Conservation (phyloP, 371 early-diverging fungal genomes). For the Mortierella sp. region DNA sequence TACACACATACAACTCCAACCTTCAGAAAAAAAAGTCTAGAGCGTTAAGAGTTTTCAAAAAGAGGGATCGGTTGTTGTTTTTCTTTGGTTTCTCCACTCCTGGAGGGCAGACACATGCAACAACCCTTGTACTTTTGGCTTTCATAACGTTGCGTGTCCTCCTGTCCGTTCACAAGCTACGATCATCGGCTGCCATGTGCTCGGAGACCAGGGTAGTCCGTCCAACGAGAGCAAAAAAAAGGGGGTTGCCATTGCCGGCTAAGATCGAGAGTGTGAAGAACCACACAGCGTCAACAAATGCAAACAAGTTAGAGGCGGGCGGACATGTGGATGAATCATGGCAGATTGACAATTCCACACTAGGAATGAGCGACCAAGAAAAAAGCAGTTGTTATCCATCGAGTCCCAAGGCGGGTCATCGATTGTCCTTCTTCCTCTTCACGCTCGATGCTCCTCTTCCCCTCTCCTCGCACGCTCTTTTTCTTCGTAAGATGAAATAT, state of each 20-base stretch:
- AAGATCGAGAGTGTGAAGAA: not conserved
- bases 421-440: not conserved
- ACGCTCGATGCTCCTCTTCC: not conserved
- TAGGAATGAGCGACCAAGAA: too few relatives aligned
- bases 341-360: not conserved
- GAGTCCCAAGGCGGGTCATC: not conserved
- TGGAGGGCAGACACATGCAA: not conserved
- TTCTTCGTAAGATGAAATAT: not conserved
- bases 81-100: not conserved
- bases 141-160: not conserved
- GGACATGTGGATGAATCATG: slow-evolving; percentile 4
- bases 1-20: too few relatives aligned
- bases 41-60: not conserved
- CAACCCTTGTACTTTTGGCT: not conserved
- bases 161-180: not conserved
- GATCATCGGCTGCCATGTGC: not conserved
- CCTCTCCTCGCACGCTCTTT: not conserved
- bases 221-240: not conserved
- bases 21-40: slow-evolving; percentile 8
- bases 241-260: not conserved
- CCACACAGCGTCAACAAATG: not conserved
- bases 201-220: not conserved
- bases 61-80: not conserved
- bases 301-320: not conserved
- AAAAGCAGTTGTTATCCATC: too few relatives aligned